A percentile compares a stretch with the other conserved stretches of the same genome.
Evolutionary conservation across 83 land plant genomes (phyloP).

Genomic region (Picea engelmannii): DNA sequence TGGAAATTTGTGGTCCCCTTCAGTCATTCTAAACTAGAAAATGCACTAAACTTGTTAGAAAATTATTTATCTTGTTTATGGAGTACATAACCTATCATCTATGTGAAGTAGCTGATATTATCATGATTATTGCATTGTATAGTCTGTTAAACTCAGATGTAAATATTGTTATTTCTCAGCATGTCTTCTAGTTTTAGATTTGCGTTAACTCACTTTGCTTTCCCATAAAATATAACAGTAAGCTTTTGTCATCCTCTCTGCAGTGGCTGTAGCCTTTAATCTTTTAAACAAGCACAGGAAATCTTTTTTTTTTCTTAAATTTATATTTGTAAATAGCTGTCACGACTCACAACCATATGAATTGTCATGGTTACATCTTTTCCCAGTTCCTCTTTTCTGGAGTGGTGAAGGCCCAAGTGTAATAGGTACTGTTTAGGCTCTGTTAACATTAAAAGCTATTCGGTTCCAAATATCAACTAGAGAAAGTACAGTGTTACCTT

Average conservation of each 20-base stretch:
- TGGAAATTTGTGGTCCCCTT: neutral
- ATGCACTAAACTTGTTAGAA: neutral
- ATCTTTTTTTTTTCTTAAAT: neutral
- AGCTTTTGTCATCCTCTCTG: neutral
- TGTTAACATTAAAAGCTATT: neutral
- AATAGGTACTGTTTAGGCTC: neutral
- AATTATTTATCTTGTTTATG: neutral
- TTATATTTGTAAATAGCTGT: neutral
- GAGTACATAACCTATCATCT: neutral
- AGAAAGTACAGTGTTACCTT: no score
- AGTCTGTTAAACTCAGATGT: neutral
- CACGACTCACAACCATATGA: neutral
- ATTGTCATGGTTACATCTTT: neutral
- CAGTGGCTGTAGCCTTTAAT: neutral
- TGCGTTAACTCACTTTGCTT: neutral
- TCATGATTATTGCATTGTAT: neutral
- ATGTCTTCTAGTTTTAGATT: neutral
- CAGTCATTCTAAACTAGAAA: neutral
- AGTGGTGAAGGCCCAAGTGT: neutral
- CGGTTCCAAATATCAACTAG: no score
- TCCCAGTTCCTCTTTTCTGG: no score
- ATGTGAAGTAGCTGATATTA: neutral
- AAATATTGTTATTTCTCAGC: neutral
- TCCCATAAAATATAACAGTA: neutral
- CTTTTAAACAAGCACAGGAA: neutral